phyloP scores from a whole-genome alignment of 2,329 filamentous ascomycete species.

The Huntiella abstrusa region DNA sequence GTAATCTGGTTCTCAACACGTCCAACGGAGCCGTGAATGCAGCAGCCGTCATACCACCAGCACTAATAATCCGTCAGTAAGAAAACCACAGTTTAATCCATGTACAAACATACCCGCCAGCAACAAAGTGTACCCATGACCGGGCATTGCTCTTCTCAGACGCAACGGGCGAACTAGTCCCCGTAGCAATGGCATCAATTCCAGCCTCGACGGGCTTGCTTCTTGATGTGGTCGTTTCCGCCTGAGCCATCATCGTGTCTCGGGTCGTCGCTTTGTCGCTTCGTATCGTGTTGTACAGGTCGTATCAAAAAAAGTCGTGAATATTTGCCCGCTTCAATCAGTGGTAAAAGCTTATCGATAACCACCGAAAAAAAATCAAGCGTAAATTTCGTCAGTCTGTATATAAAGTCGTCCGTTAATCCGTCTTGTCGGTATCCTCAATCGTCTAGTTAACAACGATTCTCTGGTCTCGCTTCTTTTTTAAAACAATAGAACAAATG shows the following conservation, averaged over 20 bases:
- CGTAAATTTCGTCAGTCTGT: too few species aligned
- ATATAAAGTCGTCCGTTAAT: too few species aligned
- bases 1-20: slow-evolving; percentile 79
- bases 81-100: background rate
- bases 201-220: slow-evolving; percentile 19
- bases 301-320: too few species aligned
- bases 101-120: slow-evolving; percentile 51
- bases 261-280: background rate
- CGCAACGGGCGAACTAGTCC: background rate
- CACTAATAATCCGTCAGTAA: slow-evolving; percentile 25
- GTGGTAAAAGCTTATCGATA: too few species aligned
- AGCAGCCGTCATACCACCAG: slow-evolving; percentile 79
- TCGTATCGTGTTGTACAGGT: background rate
- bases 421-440: too few species aligned
- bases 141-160: slow-evolving; percentile 35
- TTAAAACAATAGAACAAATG: too few species aligned
- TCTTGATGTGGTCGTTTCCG: slow-evolving; percentile 19
- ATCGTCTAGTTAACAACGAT: too few species aligned
- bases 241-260: background rate
- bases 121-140: slow-evolving; percentile 83
- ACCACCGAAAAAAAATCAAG: too few species aligned
- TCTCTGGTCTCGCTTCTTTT: too few species aligned
- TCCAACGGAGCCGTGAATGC: slow-evolving; percentile 89
- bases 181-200: background rate
- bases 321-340: too few species aligned